Evolutionary conservation across 2,329 filamentous ascomycete genomes (phyloP), one percentile per base, ranked within the genome.

Genomic region (Calonectria naviculata): DNA sequence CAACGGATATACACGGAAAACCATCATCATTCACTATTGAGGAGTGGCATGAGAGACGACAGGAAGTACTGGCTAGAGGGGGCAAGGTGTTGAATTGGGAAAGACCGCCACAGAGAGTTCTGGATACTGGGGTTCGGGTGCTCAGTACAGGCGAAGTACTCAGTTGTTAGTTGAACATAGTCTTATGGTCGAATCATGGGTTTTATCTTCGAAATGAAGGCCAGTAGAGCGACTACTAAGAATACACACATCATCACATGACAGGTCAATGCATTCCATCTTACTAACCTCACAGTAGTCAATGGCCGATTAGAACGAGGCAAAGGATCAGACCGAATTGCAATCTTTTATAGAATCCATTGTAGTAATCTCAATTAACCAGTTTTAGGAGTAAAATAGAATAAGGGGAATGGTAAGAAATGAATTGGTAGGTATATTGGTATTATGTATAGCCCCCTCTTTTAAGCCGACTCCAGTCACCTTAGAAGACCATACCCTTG

Each of bases 401-500:
- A 10, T 24, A 58, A 24, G 15, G 38, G 2, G 21, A 19, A 10
- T 38, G 21, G 15, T 56, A 10, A 58, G 10, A 58, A 38, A 21
- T 58, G 9, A 58, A 38, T 58, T 9, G 15, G 34, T 38, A 21
- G 31, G 34, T 58, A 58, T 58, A 21, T 38, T 21, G 31, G 21
- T 19, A 41, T 58, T 38, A 38, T 6, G 19, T 19, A 38, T 38
- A n/a, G 34, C 34, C 31, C 29, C 15, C 24, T 29, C 52, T 7
- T 28, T 17, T 2, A 26, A 38, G 13, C n/a, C 13, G 10, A 38
- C 31, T 4, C 8, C 36, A 12, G 13, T 5, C 21, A 47, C 10
- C 8, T 77, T 85, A 89, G 71, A 88, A 88, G 4, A 90, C 84
- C 5, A 77, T 83, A 58, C 89, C 89, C 82, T 87, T 89, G 9